Conservation (phyloP, 108 stramenopile genomes). For the Nitzschia sp. region DNA sequence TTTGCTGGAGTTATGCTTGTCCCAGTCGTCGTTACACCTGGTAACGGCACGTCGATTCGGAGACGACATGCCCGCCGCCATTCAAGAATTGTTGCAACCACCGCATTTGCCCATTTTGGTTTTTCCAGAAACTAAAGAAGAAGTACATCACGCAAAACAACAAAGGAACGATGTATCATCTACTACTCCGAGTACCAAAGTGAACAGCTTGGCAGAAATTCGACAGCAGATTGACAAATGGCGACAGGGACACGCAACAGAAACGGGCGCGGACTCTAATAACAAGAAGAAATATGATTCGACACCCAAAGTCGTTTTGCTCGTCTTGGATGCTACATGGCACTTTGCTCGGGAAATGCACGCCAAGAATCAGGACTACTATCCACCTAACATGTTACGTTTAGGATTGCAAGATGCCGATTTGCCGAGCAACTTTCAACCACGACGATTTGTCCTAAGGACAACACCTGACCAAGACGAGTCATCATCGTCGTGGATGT, state of each 20-base stretch:
- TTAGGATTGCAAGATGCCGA: constrained; percentile 11
- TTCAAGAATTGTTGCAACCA: constrained; percentile 7
- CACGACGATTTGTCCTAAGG: constrained; percentile 19
- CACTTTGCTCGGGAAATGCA: constrained; percentile 83
- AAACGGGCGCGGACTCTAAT: background rate
- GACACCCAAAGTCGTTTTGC: constrained; percentile 39
- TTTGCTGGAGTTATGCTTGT: constrained; percentile 62
- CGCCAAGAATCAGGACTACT: constrained; percentile 39
- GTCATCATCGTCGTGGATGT: constrained; percentile 31
- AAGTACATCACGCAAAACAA: background rate
- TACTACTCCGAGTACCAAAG: background rate
- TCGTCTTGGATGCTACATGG: constrained; percentile 84
- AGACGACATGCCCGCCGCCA: background rate
- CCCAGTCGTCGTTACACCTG: constrained; percentile 2
- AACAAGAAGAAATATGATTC: background rate
- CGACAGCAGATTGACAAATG: constrained; percentile 5
- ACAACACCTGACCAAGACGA: background rate
- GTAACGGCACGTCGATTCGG: constrained; percentile 48
- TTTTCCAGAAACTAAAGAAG: constrained; percentile 20
- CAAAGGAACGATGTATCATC: background rate
- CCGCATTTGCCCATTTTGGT: constrained; percentile 27
- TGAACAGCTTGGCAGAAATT: background rate
- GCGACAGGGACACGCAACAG: constrained; percentile 2
- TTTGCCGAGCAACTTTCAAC: background rate
- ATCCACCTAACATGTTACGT: constrained; percentile 57